Conservation (phyloP, 768 basidiomycete species). For the Leccinum disarticulatum region DNA sequence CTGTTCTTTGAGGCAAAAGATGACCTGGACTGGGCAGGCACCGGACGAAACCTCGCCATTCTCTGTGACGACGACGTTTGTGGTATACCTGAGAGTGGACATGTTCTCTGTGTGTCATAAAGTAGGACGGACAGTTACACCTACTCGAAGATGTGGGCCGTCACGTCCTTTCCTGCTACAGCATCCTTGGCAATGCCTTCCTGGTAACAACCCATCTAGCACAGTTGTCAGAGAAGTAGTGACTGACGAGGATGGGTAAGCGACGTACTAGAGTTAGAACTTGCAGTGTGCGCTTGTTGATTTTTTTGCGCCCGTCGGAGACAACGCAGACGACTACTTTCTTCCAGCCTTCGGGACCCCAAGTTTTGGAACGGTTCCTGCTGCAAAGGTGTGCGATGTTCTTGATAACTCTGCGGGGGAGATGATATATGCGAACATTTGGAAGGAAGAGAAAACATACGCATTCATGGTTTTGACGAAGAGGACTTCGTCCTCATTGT, state of each 20-base stretch:
- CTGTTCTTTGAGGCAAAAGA: slow-evolving; percentile 93
- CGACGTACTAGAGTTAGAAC: slow-evolving; percentile 71
- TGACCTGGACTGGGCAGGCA: slow-evolving; percentile 78
- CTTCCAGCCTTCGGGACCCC: slow-evolving; percentile 90
- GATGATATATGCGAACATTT: slow-evolving; percentile 7
- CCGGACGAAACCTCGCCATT: slow-evolving; percentile 75
- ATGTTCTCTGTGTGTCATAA: not conserved
- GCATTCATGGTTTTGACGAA: slow-evolving; percentile 84
- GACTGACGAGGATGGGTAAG: slow-evolving; percentile 5
- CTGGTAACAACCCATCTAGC: slow-evolving; percentile 82
- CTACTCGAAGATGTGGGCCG: slow-evolving; percentile 91
- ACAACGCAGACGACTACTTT: slow-evolving; percentile 88
- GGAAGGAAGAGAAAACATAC: slow-evolving; percentile 39
- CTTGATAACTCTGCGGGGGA: slow-evolving; percentile 67
- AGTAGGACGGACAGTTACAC: slow-evolving; percentile 22
- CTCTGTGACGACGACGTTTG: slow-evolving; percentile 75
- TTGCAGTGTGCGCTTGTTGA: slow-evolving; percentile 89
- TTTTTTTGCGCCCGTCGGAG: slow-evolving; percentile 81
- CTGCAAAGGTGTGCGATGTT: slow-evolving; percentile 79
- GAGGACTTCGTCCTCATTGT: slow-evolving; percentile 85
- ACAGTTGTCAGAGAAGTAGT: slow-evolving; percentile 1
- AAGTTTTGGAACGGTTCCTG: slow-evolving; percentile 68
- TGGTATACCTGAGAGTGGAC: slow-evolving; percentile 58
- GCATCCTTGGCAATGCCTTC: slow-evolving; percentile 90
- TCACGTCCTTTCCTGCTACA: slow-evolving; percentile 86